These are phyloP conservation scores for Colletotrichum filicis DNA, from an alignment of 2,329 filamentous ascomycete species.

Conservation along the genomic window DNA sequence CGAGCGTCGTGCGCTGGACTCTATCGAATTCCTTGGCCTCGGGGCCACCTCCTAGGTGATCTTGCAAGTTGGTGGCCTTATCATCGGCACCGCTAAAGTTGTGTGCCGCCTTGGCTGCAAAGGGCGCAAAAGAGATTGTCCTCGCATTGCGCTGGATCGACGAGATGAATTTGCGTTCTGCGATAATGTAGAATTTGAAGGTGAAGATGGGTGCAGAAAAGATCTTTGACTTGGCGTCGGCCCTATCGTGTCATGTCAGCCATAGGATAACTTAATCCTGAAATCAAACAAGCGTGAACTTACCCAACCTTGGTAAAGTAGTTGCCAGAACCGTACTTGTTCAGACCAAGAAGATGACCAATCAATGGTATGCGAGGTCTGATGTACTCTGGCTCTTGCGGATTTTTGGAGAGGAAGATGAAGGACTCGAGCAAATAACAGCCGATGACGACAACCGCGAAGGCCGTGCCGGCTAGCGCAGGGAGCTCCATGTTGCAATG, in stretches of 20 bases:
- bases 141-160: conserved; percentile 15
- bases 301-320: conserved; percentile 10
- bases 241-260: not conserved
- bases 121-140: conserved; percentile 7
- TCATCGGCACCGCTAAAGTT: not conserved
- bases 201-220: not conserved
- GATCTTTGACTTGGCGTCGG: not conserved
- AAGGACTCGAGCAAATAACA: conserved; percentile 1
- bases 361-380: conserved; percentile 22
- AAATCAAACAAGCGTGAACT: rapidly evolving
- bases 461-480: not conserved
- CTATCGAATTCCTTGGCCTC: conserved; percentile 13
- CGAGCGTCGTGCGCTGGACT: not conserved
- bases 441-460: conserved; percentile 4
- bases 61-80: not conserved
- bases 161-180: conserved; percentile 2
- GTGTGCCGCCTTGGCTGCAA: not conserved
- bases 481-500: not conserved
- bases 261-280: rapidly evolving
- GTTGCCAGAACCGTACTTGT: not conserved
- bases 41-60: not conserved
- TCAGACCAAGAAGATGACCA: conserved; percentile 16
- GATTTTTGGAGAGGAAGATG: not conserved
- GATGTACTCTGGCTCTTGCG: not conserved
- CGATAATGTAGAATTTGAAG: conserved; percentile 13